Evolutionary conservation across 495 filamentous ascomycete species (phyloP), one percentile per base, ranked within the genome.

Genomic region (Neurospora sp.): DNA sequence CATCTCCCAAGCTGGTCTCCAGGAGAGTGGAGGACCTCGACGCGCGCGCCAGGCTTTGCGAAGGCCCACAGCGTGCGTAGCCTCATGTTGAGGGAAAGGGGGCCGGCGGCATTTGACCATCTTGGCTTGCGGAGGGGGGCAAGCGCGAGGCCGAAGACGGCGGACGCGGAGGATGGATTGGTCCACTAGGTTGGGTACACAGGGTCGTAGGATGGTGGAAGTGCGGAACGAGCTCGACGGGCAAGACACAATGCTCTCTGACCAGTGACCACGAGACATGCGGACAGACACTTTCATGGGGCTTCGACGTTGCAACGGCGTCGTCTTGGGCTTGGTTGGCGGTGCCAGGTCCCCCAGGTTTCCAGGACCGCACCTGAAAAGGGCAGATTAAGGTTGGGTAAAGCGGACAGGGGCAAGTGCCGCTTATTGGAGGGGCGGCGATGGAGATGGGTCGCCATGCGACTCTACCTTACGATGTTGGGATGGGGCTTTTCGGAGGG

Each of bases 391-490:
- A 78, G 75, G 76, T 76, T 78, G 74, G 59, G 48, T 38, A 46
- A 40, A 31, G 70, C 54, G 14, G 72, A 76, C 79, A 76, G 78
- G 77, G 79, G 72, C 75, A 74, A 78, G 23, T 76, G 73, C 77
- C 75, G 76, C 70, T 76, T 48, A 80, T 80, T 80, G 78, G 78
- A 75, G 77, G 71, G 72, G 16, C 42, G 44, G 54, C 69, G 38
- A 42, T 27, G 35, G 27, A 20, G 18, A 48, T 39, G 20, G 73
- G 9, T 39, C 69, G 27, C 72, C 73, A 74, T 71, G 12, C 18
- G 41, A 66, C 37, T 40, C 69, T 73, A 46, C 48, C n/a, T n/a
- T n/a, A n/a, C n/a, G 73, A 70, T 48, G 73, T 72, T 35, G 38
- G 74, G 20, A 69, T 42, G 37, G 20, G 14, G 14, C 31, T 59